Percentiles rank a stretch among this genome's conserved stretches.
These are phyloP conservation scores for Gracilaria domingensis DNA, from an alignment of 23 red algal genomes.

Conservation along the genomic window DNA sequence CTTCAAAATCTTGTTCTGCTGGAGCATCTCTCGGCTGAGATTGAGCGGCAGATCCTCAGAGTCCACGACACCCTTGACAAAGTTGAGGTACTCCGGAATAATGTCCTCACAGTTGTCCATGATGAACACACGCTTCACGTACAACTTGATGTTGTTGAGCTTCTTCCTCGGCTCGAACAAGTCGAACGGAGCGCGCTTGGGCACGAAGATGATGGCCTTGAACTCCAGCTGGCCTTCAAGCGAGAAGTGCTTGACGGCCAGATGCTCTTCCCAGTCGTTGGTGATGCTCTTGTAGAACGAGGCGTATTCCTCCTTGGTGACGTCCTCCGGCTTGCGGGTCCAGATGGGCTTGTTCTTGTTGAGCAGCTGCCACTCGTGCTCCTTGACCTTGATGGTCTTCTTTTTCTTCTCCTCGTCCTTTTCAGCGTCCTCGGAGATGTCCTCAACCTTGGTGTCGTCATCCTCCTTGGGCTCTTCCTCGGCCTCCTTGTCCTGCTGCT, in stretches of 20 bases:
- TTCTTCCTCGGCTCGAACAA: conserved; percentile 99
- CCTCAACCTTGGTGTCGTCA: conserved; percentile 85
- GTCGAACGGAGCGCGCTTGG: conserved; percentile 96
- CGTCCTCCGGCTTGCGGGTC: conserved; percentile 96
- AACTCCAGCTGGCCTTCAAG: conserved; percentile 98
- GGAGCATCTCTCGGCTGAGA: conserved; percentile 98
- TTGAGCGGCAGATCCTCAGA: conserved; percentile 99
- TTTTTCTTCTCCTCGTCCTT: conserved; percentile 89
- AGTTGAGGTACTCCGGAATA: conserved; percentile 99
- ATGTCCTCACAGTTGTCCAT: conserved; percentile 99
- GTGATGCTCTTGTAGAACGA: conserved; percentile 99
- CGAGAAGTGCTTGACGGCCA: conserved; percentile 96
- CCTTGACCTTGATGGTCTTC: conserved; percentile 98
- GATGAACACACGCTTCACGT: conserved; percentile 98
- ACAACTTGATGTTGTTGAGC: conserved; percentile 98
- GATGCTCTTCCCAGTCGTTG: conserved; percentile 99
- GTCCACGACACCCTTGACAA: conserved; percentile 99
- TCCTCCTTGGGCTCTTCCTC: conserved; percentile 70
- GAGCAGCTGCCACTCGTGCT: conserved; percentile 94
- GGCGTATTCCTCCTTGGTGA: conserved; percentile 95
- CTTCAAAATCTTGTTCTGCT: conserved; percentile 99
- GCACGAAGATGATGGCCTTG: conserved; percentile 92
- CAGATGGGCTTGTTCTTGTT: conserved; percentile 99
- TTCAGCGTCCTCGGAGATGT: conserved; percentile 84
- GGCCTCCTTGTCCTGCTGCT: no score